These are phyloP conservation scores for Heritiera littoralis DNA, from an alignment of 345 rosid species.

Conservation along the genomic window DNA sequence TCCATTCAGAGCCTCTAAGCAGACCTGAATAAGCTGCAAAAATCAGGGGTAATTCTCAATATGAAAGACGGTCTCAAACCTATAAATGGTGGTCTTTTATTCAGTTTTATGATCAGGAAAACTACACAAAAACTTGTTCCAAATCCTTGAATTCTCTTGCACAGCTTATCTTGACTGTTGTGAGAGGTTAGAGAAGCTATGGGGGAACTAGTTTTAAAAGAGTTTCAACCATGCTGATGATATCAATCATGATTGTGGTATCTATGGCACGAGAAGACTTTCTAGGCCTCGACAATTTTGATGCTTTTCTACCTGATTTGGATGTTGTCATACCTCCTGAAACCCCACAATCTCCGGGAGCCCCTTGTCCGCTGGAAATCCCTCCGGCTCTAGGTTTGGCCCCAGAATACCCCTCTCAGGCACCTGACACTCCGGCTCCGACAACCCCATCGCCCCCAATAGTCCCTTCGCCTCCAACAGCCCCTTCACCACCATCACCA, in stretches of 20 bases:
- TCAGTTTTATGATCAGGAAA: too few relatives aligned
- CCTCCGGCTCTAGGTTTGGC: not conserved
- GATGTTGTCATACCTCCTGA: not conserved
- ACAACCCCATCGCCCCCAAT: not conserved
- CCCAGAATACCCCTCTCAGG: not conserved
- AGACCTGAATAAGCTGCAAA: too few relatives aligned
- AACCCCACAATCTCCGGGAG: not conserved
- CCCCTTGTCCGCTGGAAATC: not conserved
- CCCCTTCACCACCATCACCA: not conserved
- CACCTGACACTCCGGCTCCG: not conserved
- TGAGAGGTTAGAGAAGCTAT: not conserved
- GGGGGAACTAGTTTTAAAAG: not conserved
- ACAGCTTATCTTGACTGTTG: not conserved
- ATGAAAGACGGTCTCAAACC: too few relatives aligned
- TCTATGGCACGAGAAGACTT: not conserved
- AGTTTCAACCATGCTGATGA: not conserved
- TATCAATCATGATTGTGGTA: not conserved
- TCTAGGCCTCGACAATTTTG: not conserved
- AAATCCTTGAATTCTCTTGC: not conserved
- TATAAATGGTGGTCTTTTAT: too few relatives aligned
- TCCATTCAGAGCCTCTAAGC: too few relatives aligned
- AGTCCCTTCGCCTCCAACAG: not conserved
- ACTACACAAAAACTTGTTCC: too few relatives aligned
- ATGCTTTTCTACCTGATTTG: not conserved
- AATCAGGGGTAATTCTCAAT: too few relatives aligned